phyloP scores from a whole-genome alignment of 768 basidiomycete species.

The Rhizopogon roseolus region DNA sequence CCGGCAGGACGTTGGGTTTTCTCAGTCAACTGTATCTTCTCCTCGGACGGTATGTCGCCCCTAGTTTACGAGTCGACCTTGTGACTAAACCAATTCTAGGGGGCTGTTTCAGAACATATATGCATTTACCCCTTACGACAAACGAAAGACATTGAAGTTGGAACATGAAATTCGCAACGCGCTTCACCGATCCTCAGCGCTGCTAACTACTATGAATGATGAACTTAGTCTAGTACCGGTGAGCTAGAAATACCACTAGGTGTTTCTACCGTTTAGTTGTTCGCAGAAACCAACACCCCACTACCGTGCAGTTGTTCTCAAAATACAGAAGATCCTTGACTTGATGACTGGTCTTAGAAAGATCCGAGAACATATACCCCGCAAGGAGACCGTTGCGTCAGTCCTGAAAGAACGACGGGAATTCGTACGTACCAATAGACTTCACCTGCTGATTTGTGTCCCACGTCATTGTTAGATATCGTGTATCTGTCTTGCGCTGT shows the following conservation, averaged over 20 bases:
- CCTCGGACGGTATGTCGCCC: constrained; percentile 32
- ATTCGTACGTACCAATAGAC: constrained; percentile 23
- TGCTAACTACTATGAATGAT: constrained; percentile 39
- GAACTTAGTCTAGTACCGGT: constrained; percentile 46
- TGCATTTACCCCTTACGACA: constrained; percentile 21
- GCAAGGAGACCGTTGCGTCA: constrained; percentile 35
- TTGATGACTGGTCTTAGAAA: constrained; percentile 41
- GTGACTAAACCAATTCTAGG: constrained; percentile 16
- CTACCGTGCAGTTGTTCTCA: constrained; percentile 32
- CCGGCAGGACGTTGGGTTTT: constrained; percentile 32
- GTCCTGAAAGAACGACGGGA: constrained; percentile 38
- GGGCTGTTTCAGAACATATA: constrained; percentile 30
- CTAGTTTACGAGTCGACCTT: neutral
- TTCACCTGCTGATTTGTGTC: neutral
- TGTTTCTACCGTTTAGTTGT: neutral
- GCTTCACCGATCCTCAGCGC: constrained; percentile 31
- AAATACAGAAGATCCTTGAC: constrained; percentile 38
- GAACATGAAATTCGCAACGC: constrained; percentile 39
- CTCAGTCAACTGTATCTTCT: constrained; percentile 40
- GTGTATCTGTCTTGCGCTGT: constrained; percentile 42
- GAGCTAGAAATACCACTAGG: constrained; percentile 9
- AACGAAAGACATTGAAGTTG: constrained; percentile 32
- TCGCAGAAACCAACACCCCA: constrained; percentile 41
- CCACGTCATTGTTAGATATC: constrained; percentile 27
- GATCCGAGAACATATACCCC: constrained; percentile 42